A percentile compares a stretch with the other conserved stretches of the same genome.
These are phyloP conservation scores for Citeromyces nyonsensis DNA, from an alignment of 805 yeast species.

Conservation along the genomic window DNA sequence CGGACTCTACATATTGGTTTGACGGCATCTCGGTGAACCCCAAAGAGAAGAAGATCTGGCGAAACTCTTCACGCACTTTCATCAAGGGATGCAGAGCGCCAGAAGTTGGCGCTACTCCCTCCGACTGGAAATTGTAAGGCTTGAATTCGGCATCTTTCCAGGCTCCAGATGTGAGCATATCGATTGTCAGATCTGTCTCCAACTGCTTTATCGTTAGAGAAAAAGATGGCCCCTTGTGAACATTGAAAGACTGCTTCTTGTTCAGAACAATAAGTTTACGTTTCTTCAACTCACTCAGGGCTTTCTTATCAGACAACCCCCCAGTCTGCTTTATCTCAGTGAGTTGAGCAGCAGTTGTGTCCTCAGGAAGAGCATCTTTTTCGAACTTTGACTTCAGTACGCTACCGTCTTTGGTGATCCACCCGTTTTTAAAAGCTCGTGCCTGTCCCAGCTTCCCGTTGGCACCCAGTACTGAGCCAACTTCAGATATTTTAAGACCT, in stretches of 20 bases:
- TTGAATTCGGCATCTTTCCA: slow-evolving; percentile 83
- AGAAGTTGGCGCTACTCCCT: slow-evolving; percentile 72
- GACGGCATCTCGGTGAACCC: slow-evolving; percentile 99
- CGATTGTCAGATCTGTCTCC: slow-evolving; percentile 90
- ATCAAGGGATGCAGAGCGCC: slow-evolving; percentile 96
- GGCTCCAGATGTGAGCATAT: slow-evolving; percentile 70
- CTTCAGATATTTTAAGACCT: slow-evolving; percentile 72
- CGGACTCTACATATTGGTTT: slow-evolving; percentile 93
- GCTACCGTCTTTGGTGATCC: slow-evolving; percentile 86
- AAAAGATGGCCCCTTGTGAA: slow-evolving; percentile 74
- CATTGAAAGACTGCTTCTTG: slow-evolving; percentile 61
- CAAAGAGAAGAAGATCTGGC: slow-evolving; percentile 94
- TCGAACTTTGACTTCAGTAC: slow-evolving; percentile 48
- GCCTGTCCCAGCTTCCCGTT: slow-evolving; percentile 92
- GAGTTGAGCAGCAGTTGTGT: slow-evolving; percentile 52
- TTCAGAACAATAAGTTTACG: slow-evolving; percentile 68
- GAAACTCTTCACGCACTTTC: slow-evolving; percentile 94
- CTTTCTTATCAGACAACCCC: slow-evolving; percentile 42
- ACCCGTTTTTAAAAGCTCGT: slow-evolving; percentile 92
- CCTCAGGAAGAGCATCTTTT: slow-evolving; percentile 34
- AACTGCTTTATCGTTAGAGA: slow-evolving; percentile 63
- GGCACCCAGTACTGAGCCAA: slow-evolving; percentile 54
- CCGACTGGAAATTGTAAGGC: slow-evolving; percentile 91
- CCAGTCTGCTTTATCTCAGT: slow-evolving; percentile 37
- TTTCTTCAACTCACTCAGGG: slow-evolving; percentile 76